phyloP scores from a whole-genome alignment of 495 filamentous ascomycete species.

The Penicillium daleae region DNA sequence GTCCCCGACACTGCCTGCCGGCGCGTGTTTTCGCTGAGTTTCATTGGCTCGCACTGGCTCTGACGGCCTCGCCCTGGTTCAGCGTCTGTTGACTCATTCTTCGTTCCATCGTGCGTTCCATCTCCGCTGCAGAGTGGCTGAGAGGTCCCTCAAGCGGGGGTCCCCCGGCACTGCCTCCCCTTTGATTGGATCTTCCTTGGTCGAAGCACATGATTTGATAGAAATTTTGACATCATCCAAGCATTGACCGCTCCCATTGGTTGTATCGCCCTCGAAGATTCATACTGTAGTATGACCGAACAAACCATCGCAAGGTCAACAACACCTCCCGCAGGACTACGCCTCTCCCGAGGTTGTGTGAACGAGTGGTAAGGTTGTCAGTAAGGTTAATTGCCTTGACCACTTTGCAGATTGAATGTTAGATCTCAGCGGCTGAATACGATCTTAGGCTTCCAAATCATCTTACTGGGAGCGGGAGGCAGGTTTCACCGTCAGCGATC shows the following conservation, averaged over 20 bases:
- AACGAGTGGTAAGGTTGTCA: not conserved
- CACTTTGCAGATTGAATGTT: not conserved
- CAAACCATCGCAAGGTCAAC: too few relatives aligned
- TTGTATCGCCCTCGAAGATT: not conserved
- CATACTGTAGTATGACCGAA: not conserved
- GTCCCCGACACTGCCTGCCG: constrained; percentile 36
- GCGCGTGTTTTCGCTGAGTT: not conserved
- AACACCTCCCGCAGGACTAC: not conserved
- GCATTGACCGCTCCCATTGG: not conserved
- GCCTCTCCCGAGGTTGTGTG: not conserved
- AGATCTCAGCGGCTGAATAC: too few relatives aligned
- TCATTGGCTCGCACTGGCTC: not conserved
- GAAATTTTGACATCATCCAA: not conserved
- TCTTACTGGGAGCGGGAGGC: too few relatives aligned
- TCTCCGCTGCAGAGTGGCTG: constrained; percentile 4
- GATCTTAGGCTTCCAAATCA: too few relatives aligned
- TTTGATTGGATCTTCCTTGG: not conserved
- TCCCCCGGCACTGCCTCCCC: not conserved
- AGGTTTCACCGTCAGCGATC: too few relatives aligned
- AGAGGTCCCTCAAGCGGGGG: not conserved
- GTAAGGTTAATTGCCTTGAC: not conserved
- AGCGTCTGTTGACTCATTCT: constrained; percentile 11
- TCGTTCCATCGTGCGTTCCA: constrained; percentile 2
- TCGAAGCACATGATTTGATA: not conserved
- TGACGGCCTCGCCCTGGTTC: not conserved